Evolutionary conservation across 768 basidiomycete species (phyloP), one percentile per base, ranked within the genome.

Genomic region (Mrakia frigida): DNA sequence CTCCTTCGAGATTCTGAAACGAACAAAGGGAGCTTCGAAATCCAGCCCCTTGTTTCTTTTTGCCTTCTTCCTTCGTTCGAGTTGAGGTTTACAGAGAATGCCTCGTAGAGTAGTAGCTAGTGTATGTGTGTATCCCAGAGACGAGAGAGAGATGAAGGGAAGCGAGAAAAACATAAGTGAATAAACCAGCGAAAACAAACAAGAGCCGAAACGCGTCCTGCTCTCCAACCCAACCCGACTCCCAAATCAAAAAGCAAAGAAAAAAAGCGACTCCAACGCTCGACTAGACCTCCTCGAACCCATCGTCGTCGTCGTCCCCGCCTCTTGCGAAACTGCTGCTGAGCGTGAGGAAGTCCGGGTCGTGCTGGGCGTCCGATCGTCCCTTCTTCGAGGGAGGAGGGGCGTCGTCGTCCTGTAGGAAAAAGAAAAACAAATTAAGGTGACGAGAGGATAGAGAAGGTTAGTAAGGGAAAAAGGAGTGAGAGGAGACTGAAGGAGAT

Each of bases 201-300:
- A 39, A 59, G 4, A 31, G 25, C n/a, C 70, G 53, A 31, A 0
- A 33, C n/a, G n/a, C n/a, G n/a, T n/a, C n/a, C n/a, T n/a, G n/a
- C n/a, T n/a, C n/a, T n/a, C n/a, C n/a, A n/a, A n/a, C n/a, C n/a
- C n/a, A n/a, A n/a, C n/a, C n/a, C n/a, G n/a, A n/a, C n/a, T n/a
- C n/a, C n/a, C n/a, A n/a, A n/a, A n/a, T n/a, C n/a, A n/a, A n/a
- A n/a, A n/a, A n/a, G n/a, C n/a, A n/a, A 6, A 35, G 18, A n/a
- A 28, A 35, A 25, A 11, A 33, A n/a, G 25, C 25, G 37, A 56
- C 60, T 0, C 6, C 39, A 0, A 63, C 21, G 16, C 52, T 21
- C 2, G 3, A 11, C 52, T 76, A 76, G 21, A 76, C 69, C 75
- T 76, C 75, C 71, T 77, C 71, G 37, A 73, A 77, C 9, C 63